Base-by-base conservation (phyloP, 441 rosid genomes). In the Hypseocharis bilobata region DNA sequence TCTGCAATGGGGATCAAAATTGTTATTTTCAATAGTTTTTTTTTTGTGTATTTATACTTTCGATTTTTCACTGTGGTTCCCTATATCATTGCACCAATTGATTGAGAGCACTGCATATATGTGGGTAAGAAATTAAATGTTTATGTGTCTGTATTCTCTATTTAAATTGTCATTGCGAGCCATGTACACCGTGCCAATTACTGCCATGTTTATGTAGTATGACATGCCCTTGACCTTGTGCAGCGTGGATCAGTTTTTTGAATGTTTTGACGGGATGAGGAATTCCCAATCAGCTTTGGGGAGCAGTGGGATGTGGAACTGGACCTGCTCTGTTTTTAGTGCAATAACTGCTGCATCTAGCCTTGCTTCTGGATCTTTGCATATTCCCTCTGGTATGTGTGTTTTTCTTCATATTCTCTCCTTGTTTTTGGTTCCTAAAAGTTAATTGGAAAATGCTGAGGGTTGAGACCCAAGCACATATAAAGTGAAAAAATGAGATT, bases 311-410 rank as follows among this genome's bases (percentile, higher is more conserved):
- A 79, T 91, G 94, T 91, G 94, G 96, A 86, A 87, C 75, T 91
- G 98, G 98, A 88, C 99, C 60, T 83, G 88, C 71, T 94, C 99
- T 71, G 96, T 94, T 72, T 88, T 94, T 77, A 84, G 94, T 74
- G 98, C 96, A 44, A 86, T 94, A 80, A 94, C 89, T 79, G 96
- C 96, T 69, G 96, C 99, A 62, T 94, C 99, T 74, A 91, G 84
- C 86, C 96, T 94, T 82, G 99, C 99, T 78, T 82, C 98, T 60
- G 99, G 99, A 52, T 88, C 99, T 17, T 81, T 86, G 77, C 86
- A 77, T 72, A 72, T 89, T 58, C 88, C 98, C 64, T 87, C 86
- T 72, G 99, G 98, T 94, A 80, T 52, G 78, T 52, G 63, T 63
- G 28, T 60, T 64, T 60, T 64, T 58, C 30, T 40, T 30, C 14